Base-by-base conservation (phyloP, 352 stramenopile genomes). In the Phytophthora pseudosyringae region DNA sequence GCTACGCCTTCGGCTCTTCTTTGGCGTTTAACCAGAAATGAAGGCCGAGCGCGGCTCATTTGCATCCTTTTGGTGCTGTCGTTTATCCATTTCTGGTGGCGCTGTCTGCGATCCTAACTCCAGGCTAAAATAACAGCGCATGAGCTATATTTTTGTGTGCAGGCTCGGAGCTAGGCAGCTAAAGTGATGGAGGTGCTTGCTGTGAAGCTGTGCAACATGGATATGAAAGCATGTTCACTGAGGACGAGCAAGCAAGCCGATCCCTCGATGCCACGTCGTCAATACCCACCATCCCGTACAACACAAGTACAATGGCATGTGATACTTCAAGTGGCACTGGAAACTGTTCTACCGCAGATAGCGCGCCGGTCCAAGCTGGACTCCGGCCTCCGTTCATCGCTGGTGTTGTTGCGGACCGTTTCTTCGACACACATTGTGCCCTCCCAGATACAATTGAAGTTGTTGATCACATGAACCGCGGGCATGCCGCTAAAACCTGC, bases 371-470 rank as follows among this genome's bases (percentile, higher is more conserved):
- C 21, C 21, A 21, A 2, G 21, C 21, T 21, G 21, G 21, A 1
- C 31, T 11, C 31, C 31, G 3, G 36, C 46, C 40, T 60, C 59
- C 61, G 59, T 59, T 64, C 53, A 48, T 58, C 26, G 46, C 28
- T 29, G 28, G 36, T 38, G 51, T 57, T 40, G 45, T 68, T 32
- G 31, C 21, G 32, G 54, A 54, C 11, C 45, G 21, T 64, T 59
- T 64, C 61, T 59, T 59, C 53, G 18, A 21, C 49, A 59, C 46
- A n/a, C 59, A 60, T 40, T 36, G 28, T 49, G 11, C 47, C 16
- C 46, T 33, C 33, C 25, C 45, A 54, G 46, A 66, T 70, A 71
- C 63, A 70, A 60, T 51, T 58, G 33, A 59, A 68, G n/a, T 28
- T 63, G 46, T 61, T 64, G 36, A 69, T 67, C 45, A 55, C 59